Evolutionary conservation across 2,329 filamentous ascomycete species (phyloP), one percentile per base, ranked within the genome.

Genomic region (Rhexocercosporidium sp.): DNA sequence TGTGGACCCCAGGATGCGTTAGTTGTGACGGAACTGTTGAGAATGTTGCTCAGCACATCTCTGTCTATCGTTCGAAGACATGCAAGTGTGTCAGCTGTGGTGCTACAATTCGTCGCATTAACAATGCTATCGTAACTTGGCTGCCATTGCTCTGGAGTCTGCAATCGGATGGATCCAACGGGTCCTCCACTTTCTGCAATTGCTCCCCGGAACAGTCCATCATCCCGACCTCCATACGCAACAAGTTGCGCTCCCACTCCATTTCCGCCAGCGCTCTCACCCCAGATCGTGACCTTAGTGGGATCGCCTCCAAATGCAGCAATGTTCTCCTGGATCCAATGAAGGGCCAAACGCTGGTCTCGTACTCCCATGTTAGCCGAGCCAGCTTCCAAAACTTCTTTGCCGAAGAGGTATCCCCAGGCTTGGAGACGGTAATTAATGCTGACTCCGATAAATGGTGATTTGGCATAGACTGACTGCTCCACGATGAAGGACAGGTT

Each of bases 401-500:
- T 75, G 1, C 79, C 78, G 56, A 78, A 79, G 16, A 85, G 68
- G 67, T 83, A 85, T 1, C 83, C 83, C 75, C 80, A 85, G 12
- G 78, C 78, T 16, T 77, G 78, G 8, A 82, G 74, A 20, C 83
- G 78, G 63, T 84, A 84, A 63, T 83, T 82, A 47, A 85, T 73
- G 8, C 77, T 79, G 5, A 85, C 79, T 0, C 75, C 81, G 46
- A 84, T 81, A 60, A 85, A 79, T 1, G 80, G 82, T 66, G 81
- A 80, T 65, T 77, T 75, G 12, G 81, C 80, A 8, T 75, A 67
- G 3, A 80, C 77, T 0, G 81, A 79, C 51, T 82, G 79, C 20
- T 80, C 69, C 1, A 89, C 83, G 53, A 89, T 83, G 66, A 83
- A 85, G 11, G 84, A 85, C 59, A 88, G 78, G 69, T 89, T 89